Base-by-base conservation (phyloP, 257 asterid species). In the Solanum piurae region DNA sequence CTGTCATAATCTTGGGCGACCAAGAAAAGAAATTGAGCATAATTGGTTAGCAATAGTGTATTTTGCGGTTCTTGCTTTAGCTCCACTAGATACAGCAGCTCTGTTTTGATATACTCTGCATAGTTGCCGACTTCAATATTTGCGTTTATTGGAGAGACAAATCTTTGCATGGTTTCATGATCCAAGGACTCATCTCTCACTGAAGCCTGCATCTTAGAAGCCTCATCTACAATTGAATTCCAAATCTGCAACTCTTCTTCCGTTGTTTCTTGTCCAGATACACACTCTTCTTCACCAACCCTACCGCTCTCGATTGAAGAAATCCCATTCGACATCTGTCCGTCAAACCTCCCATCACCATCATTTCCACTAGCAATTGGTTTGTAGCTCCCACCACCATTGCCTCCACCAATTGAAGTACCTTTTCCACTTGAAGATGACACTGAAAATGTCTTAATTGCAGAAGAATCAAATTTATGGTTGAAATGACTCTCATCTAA, bases 11-110 rank as follows among this genome's bases (percentile, higher is more conserved):
- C 99, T 40, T 86, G 95, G 68, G 89, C 90, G 2, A 95, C 96
- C 31, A 96, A 86, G 95, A 91, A 95, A 79, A 97, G 95, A 91
- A 96, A 97, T 83, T 96, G 99, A 76, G 99, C 99, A 87, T 91
- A 97, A 91, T 97, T 97, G 66, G 98, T 96, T 6, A 97, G 94
- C 91, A 97, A 88, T 46, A 97, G 98, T 44, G 98, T 77, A 87
- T 92, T 96, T n/a, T 89, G 86, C 31, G 99, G 99, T 73, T 95
- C 98, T 86, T 85, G 96, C 44, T 92, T 90, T 88, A 97, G 86
- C 71, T 77, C 94, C 25, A 89, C 69, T 86, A 90, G 98, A 90
- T 97, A 97, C 7, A 88, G 68, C 87, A 95, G 29, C 93, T 95
- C 98, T 10, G 94, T 96, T 88, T 88, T 88, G 73, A 91, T 85